Evolutionary conservation across 306 rosid genomes (phyloP).

Genomic region (Dryas alaskensis): DNA sequence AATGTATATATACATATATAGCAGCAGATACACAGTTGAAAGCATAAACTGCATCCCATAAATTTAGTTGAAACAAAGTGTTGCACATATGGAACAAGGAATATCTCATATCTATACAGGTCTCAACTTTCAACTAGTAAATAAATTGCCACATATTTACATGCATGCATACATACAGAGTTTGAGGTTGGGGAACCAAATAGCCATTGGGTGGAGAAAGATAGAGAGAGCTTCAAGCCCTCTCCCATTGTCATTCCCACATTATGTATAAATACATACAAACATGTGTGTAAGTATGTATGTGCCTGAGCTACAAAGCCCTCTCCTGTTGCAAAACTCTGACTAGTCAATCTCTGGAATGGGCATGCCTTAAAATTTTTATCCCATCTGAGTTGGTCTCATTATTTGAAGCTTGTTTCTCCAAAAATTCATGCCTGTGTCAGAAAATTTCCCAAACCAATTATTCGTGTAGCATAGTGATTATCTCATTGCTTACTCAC

Average conservation of each 20-base stretch:
- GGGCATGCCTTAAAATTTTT: neutral
- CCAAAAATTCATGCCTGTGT: neutral
- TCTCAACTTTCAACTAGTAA: neutral
- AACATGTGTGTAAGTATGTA: neutral
- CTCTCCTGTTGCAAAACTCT: neutral
- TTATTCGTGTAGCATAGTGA: neutral
- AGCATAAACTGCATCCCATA: conserved; percentile 4
- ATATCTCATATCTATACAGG: neutral
- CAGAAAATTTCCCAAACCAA: neutral
- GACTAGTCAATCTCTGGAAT: neutral
- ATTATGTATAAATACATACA: neutral
- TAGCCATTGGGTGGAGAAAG: neutral
- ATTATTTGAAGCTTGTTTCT: neutral
- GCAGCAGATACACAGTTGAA: neutral
- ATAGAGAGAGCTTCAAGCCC: neutral
- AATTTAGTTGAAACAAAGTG: neutral
- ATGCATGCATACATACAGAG: neutral
- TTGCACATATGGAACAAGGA: neutral
- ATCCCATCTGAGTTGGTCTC: neutral
- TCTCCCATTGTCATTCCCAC: neutral
- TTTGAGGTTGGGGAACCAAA: neutral
- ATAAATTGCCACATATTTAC: neutral
- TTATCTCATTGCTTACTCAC: neutral
- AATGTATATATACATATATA: neutral
- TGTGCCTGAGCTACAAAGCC: neutral